Conservation (phyloP, 2,329 filamentous ascomycete species). For the Paraphoma chrysanthemicola region DNA sequence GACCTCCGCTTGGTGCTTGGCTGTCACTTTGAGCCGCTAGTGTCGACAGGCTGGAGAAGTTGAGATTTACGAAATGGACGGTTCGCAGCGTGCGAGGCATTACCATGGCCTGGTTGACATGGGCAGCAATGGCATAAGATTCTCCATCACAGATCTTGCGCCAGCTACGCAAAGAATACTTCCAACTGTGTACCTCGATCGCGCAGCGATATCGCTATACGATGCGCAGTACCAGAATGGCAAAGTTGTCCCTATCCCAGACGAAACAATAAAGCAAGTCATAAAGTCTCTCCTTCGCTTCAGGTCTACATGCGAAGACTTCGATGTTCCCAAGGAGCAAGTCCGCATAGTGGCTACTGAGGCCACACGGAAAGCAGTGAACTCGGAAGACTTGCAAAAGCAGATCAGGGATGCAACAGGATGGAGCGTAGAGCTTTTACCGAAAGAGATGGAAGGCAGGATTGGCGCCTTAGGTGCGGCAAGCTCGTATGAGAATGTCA, state of each 20-base stretch:
- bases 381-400: slow-evolving; percentile 71
- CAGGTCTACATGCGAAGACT: slow-evolving; percentile 71
- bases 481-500: slow-evolving; percentile 73
- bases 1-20: slow-evolving; percentile 18
- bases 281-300: slow-evolving; percentile 73
- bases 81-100: slow-evolving; percentile 21
- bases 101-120: slow-evolving; percentile 47
- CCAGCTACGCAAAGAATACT: slow-evolving; percentile 75
- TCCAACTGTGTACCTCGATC: slow-evolving; percentile 77
- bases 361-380: slow-evolving; percentile 81
- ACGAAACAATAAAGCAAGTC: slow-evolving; percentile 69
- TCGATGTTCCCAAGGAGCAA: slow-evolving; percentile 69
- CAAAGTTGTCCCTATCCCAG: slow-evolving; percentile 59
- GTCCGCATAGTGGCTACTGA: slow-evolving; percentile 85
- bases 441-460: slow-evolving; percentile 80
- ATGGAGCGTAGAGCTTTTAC: slow-evolving; percentile 74
- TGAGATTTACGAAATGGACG: slow-evolving; percentile 17
- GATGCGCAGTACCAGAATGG: slow-evolving; percentile 69
- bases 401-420: slow-evolving; percentile 70
- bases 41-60: slow-evolving; percentile 21
- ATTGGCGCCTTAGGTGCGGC: slow-evolving; percentile 85
- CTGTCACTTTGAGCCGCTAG: slow-evolving; percentile 15
- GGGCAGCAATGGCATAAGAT: slow-evolving; percentile 84
- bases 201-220: slow-evolving; percentile 84
- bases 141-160: slow-evolving; percentile 84